These are phyloP conservation scores for Saccharomyces jurei DNA, from an alignment of 805 yeast species.

Conservation along the genomic window DNA sequence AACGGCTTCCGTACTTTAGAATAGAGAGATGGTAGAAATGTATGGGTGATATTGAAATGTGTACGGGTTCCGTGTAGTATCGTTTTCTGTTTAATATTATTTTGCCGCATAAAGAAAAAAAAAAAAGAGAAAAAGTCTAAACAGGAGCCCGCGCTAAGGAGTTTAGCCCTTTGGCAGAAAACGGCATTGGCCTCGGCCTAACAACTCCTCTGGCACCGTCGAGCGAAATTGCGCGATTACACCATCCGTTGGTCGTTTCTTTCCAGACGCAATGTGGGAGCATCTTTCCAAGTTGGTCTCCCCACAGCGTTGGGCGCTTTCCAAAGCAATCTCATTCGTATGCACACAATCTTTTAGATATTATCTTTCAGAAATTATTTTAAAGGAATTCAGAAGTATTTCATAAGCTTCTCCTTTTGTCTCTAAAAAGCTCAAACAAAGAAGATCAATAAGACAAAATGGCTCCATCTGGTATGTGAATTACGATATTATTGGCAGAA, in stretches of 20 bases:
- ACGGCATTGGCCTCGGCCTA: not conserved
- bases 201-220: not conserved
- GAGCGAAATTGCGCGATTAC: not conserved
- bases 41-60: not conserved
- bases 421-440: not conserved
- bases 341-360: not conserved
- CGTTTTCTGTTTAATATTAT: not conserved
- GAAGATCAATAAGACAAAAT: conserved; percentile 22
- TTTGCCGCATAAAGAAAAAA: not conserved
- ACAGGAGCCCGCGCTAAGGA: not conserved
- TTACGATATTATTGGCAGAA: not conserved
- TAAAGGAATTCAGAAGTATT: not conserved
- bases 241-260: not conserved
- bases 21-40: not conserved
- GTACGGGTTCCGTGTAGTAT: not conserved
- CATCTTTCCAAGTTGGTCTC: not conserved
- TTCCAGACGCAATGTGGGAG: not conserved
- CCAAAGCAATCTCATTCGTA: not conserved
- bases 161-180: not conserved
- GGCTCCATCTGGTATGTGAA: conserved; percentile 38
- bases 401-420: not conserved
- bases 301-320: not conserved
- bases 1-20: not conserved
- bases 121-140: not conserved
- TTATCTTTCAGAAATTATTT: not conserved